Evolutionary conservation across 148 eudicot species (phyloP), one percentile per base, ranked within the genome.

Genomic region (Talinum fruticosum): DNA sequence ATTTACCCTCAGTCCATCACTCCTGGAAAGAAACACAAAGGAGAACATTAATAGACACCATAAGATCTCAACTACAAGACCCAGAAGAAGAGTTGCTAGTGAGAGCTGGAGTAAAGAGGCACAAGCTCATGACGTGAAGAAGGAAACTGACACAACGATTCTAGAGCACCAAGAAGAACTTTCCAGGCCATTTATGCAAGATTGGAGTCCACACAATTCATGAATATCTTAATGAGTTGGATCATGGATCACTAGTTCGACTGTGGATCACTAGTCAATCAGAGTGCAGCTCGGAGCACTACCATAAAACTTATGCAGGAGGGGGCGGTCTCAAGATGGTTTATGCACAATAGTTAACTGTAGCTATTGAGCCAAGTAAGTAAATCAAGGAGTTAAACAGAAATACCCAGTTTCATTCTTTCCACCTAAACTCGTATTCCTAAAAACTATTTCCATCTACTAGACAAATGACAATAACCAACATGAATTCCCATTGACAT

Each of bases 1-100:
- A 68, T 24, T 49, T 33, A 65, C 47, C 61, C n/a, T n/a, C n/a
- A n/a, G n/a, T n/a, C 38, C 34, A 57, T n/a, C n/a, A 64, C 57
- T 66, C 78, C 80, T 54, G 68, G 23, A 33, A 77, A 29, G 54
- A 53, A 77, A 29, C 24, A 36, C 36, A 41, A 67, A 32, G 29
- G 32, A 51, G 23, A 34, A 28, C 1, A 38, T 49, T 16, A 16
- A 67, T 18, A 69, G 74, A 67, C 35, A 59, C 61, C 10, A 19
- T 69, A 77, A 37, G 53, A 16, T 69, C 53, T 53, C 74, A 51
- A 35, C 6, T 37, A 12, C 51, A 69, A 53, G 68, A 68, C 26
- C 23, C 24, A 16, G 4, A 24, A 35, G 29, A 38, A 24, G 24
- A 32, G 41, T 49, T 49, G 64, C 19, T 51, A 1, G 47, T 30